Evolutionary conservation across 306 rosid genomes (phyloP).

Genomic region (Herpetospermum pedunculosum): DNA sequence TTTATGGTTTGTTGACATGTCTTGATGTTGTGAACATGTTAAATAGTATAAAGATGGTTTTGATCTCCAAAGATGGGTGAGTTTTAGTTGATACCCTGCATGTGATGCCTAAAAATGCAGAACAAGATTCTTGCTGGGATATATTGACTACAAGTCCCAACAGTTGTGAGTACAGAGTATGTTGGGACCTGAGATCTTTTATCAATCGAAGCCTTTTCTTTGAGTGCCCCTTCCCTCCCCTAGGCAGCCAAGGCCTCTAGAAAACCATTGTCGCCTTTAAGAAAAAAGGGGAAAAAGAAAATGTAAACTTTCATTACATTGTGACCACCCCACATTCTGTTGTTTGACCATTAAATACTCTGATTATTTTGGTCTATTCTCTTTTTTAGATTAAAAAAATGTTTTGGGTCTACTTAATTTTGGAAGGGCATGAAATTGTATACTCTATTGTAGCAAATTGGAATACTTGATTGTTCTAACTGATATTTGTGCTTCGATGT

Average conservation of each 20-base stretch:
- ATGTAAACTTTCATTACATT: background rate
- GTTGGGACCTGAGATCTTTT: background rate
- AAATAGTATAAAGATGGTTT: background rate
- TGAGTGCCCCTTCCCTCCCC: background rate
- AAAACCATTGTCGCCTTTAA: background rate
- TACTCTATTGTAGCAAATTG: background rate
- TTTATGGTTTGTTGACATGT: background rate
- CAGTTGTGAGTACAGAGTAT: background rate
- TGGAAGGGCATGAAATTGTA: background rate
- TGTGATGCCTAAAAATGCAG: background rate
- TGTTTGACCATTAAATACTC: background rate
- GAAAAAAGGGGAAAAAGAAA: background rate
- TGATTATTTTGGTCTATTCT: background rate
- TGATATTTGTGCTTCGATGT: constrained; percentile 17
- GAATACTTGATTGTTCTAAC: constrained; percentile 10
- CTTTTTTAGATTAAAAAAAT: background rate
- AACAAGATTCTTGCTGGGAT: background rate
- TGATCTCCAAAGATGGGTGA: background rate
- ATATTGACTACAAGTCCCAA: background rate
- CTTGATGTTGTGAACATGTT: background rate
- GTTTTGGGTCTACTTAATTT: background rate
- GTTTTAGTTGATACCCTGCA: background rate
- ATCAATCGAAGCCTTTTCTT: background rate
- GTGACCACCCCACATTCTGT: background rate
- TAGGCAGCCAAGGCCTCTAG: background rate